These are phyloP conservation scores for Cyclostephanos tholiformis DNA, from an alignment of 108 stramenopile species.

Conservation along the genomic window DNA sequence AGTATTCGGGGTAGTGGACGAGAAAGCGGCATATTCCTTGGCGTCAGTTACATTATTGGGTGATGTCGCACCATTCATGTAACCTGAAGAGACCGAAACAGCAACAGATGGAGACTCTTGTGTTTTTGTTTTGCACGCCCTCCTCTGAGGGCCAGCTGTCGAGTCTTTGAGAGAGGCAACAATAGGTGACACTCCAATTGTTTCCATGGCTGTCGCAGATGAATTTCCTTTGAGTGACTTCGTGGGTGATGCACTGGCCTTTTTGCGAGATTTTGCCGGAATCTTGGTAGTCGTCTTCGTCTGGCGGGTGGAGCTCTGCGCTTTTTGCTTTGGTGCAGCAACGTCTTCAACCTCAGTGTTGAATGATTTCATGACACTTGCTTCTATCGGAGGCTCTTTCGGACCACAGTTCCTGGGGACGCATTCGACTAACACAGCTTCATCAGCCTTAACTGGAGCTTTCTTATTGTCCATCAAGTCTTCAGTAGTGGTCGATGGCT, in stretches of 20 bases:
- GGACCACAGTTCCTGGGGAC: background rate
- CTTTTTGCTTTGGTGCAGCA: background rate
- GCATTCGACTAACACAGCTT: background rate
- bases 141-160: conserved; percentile 17
- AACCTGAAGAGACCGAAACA: background rate
- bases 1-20: background rate
- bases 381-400: background rate
- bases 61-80: background rate
- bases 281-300: conserved; percentile 3
- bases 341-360: background rate
- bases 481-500: background rate
- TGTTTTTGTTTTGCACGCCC: background rate
- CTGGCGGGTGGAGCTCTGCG: background rate
- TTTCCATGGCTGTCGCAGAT: background rate
- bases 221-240: conserved; percentile 11
- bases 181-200: conserved; percentile 1
- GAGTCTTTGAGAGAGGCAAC: conserved; percentile 7
- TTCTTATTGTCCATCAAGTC: background rate
- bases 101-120: background rate
- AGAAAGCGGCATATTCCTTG: background rate
- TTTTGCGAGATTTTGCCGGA: conserved; percentile 2
- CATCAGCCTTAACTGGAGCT: background rate
- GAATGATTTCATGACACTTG: background rate
- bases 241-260: background rate
- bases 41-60: background rate